These are phyloP conservation scores for Cladosporium oxysporum DNA, from an alignment of 2,329 filamentous ascomycete species.

Conservation along the genomic window DNA sequence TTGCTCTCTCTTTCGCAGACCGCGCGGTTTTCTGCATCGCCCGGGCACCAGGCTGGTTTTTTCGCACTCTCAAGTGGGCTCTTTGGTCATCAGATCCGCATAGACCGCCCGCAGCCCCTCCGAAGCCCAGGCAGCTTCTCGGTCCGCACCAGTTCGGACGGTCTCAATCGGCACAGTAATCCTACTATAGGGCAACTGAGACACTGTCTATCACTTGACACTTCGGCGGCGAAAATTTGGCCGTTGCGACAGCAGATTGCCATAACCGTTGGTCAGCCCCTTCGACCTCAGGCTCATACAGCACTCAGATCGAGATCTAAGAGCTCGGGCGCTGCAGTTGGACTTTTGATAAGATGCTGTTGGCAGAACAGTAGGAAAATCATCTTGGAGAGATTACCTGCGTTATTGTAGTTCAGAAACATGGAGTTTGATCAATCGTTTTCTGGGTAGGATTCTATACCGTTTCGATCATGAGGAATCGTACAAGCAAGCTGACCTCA, in stretches of 20 bases:
- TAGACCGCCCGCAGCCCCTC: conserved; percentile 19
- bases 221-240: background rate
- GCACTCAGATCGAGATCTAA: conserved; percentile 19
- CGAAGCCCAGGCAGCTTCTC: conserved; percentile 18
- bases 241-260: conserved; percentile 19
- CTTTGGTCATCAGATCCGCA: conserved; percentile 19
- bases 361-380: conserved; percentile 17
- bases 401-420: conserved; percentile 17
- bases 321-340: conserved; percentile 13
- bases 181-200: conserved; percentile 19
- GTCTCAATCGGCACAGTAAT: conserved; percentile 14
- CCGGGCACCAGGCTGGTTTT: conserved; percentile 10
- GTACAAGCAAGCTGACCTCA: conserved; percentile 23
- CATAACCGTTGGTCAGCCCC: conserved; percentile 20
- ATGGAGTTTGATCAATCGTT: conserved; percentile 32
- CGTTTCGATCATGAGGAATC: conserved; percentile 12
- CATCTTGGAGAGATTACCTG: conserved; percentile 20
- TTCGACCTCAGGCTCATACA: conserved; percentile 12
- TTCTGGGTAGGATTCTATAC: conserved; percentile 25
- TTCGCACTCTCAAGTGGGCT: conserved; percentile 11
- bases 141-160: conserved; percentile 16
- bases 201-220: conserved; percentile 19
- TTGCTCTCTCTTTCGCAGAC: background rate
- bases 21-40: conserved; percentile 2
- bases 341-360: conserved; percentile 19